Evolutionary conservation across 2,329 filamentous ascomycete species (phyloP), one percentile per base, ranked within the genome.

Genomic region (Diaporthe amygdali): DNA sequence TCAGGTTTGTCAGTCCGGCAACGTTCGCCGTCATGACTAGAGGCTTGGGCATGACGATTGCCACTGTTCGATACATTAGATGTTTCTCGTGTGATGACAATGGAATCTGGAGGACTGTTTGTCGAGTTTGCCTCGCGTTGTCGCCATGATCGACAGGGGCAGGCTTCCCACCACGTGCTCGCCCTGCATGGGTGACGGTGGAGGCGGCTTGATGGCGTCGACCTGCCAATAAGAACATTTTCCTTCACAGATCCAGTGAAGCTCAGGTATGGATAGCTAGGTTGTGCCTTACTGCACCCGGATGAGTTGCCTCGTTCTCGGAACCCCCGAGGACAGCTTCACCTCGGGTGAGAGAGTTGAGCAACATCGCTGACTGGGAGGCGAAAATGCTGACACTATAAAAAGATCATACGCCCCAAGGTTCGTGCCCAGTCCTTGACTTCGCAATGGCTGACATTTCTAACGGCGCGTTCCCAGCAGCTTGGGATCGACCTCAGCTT

Each of bases 381-480:
- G 54, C 54, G 37, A 25, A 7, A 41, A 14, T 59, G 54, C 54
- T 59, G 54, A 59, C 54, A 59, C 54, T 59, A 59, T 59, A 59
- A 59, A 55, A 9, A 9, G 37, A 10, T 22, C 15, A n/a, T 7
- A 59, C 15, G 1, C 54, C 54, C 34, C 22, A 9, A 59, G 17
- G 7, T 3, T 9, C 41, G 3, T 59, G 22, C 22, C 10, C 22
- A 41, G 37, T 41, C 37, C 41, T 59, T 15, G 34, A 27, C 22
- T 20, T 59, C 6, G 22, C 22, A 15, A 41, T 30, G 14, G 37
- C 54, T 41, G 37, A 41, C 34, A 20, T 12, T 44, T 14, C 15
- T 20, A 9, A 5, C 20, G 27, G 8, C n/a, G n/a, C n/a, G n/a
- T n/a, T 59, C 22, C 17, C 22, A 20, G 54, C 22, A 41, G 54